A percentile compares a stretch with the other conserved stretches of the same genome.
phyloP scores from a whole-genome alignment of 2,329 filamentous ascomycete genomes.

The Arthrobotrys conoides region DNA sequence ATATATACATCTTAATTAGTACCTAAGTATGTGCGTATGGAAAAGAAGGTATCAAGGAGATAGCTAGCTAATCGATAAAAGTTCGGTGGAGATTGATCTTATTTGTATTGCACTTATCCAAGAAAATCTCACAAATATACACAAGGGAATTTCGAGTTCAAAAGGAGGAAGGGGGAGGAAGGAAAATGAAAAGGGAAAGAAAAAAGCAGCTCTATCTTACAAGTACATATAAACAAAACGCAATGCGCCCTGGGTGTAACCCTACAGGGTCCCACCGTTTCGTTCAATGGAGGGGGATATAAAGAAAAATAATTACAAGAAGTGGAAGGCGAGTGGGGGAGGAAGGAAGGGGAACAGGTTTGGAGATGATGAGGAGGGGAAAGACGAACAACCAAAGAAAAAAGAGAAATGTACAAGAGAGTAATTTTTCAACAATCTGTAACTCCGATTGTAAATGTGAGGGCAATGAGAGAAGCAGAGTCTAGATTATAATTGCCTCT shows the following conservation, averaged over 20 bases:
- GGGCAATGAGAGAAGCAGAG: slow-evolving; percentile 24
- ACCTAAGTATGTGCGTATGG: too few relatives aligned
- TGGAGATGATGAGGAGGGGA: not conserved
- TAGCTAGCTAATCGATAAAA: not conserved
- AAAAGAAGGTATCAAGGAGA: too few relatives aligned
- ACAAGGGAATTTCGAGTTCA: slow-evolving; percentile 6
- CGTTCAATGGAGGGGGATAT: slow-evolving; percentile 18
- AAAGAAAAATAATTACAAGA: slow-evolving; percentile 59
- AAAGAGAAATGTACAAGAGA: slow-evolving; percentile 5
- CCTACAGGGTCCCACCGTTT: slow-evolving; percentile 27
- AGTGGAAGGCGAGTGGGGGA: slow-evolving; percentile 38
- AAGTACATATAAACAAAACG: slow-evolving; percentile 50
- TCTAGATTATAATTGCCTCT: slow-evolving; percentile 46
- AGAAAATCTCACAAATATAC: slow-evolving; percentile 40
- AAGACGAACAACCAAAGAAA: not conserved
- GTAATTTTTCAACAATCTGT: slow-evolving; percentile 16
- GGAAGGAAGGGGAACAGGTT: not conserved
- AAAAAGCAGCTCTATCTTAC: slow-evolving; percentile 55
- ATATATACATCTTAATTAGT: slow-evolving; percentile 22
- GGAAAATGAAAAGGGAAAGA: not conserved
- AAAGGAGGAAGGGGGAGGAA: not conserved
- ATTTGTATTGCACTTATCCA: slow-evolving; percentile 38
- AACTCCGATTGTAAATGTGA: slow-evolving; percentile 40
- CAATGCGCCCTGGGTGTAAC: slow-evolving; percentile 23
- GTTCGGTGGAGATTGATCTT: slow-evolving; percentile 54